These are phyloP conservation scores for Hordeum pubiflorum DNA, from an alignment of 202 grass and related monocot species.

Conservation along the genomic window DNA sequence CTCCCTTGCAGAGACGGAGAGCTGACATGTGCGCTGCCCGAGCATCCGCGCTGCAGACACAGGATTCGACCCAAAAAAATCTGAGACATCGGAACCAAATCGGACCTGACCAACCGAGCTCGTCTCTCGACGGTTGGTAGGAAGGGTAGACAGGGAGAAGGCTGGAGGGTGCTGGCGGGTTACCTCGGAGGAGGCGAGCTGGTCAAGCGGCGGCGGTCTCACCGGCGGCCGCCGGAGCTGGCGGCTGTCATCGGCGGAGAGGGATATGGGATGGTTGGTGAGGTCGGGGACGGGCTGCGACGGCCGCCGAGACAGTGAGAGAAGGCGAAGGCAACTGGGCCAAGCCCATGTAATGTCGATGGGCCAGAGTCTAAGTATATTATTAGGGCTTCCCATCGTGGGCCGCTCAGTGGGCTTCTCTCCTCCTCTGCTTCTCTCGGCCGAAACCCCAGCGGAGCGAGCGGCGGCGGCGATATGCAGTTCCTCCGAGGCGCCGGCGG, in stretches of 20 bases:
- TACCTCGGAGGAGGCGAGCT: neutral
- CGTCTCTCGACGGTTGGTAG: neutral
- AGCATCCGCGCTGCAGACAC: constrained; percentile 44
- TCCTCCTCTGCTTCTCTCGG: neutral
- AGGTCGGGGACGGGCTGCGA: neutral
- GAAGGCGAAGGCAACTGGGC: neutral
- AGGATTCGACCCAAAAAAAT: neutral
- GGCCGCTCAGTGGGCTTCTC: neutral
- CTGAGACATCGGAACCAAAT: neutral
- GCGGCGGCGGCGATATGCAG: constrained; percentile 42
- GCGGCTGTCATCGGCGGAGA: neutral
- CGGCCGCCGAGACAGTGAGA: neutral
- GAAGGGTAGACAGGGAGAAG: neutral
- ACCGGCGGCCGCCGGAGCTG: constrained; percentile 9
- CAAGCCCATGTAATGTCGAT: neutral
- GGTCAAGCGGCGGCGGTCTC: neutral
- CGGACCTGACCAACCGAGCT: neutral
- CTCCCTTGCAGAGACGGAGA: constrained; percentile 35
- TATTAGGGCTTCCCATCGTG: neutral
- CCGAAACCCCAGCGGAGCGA: neutral
- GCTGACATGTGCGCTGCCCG: constrained; percentile 26
- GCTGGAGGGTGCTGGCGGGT: neutral
- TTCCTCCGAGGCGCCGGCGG: constrained; percentile 40
- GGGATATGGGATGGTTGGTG: neutral
- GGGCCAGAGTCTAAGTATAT: neutral